These are phyloP conservation scores for Friedmanniomyces endolithicus DNA, from an alignment of 495 filamentous ascomycete genomes.

Conservation along the genomic window DNA sequence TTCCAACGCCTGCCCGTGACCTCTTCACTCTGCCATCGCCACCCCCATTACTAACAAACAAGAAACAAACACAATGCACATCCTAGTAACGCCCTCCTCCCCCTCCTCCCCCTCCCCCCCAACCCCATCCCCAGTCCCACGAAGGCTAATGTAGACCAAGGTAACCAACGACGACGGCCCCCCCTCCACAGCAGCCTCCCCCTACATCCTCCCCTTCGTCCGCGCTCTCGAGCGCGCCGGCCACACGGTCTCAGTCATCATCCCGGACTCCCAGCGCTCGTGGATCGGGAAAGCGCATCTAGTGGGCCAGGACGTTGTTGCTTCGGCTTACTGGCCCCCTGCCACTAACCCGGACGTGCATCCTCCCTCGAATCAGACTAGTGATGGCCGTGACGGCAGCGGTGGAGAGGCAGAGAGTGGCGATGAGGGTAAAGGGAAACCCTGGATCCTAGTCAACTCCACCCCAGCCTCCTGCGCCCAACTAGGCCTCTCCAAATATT, in stretches of 20 bases:
- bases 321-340: slow-evolving; percentile 70
- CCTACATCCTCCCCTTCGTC: slow-evolving; percentile 82
- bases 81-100: slow-evolving; percentile 14
- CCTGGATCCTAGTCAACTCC: slow-evolving; percentile 86
- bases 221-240: slow-evolving; percentile 61
- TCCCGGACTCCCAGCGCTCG: slow-evolving; percentile 82
- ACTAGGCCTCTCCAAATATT: slow-evolving; percentile 79
- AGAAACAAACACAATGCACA: slow-evolving; percentile 4
- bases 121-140: not conserved
- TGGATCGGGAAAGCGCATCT: slow-evolving; percentile 99
- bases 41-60: not conserved
- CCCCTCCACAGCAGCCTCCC: slow-evolving; percentile 77
- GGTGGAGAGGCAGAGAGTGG: not conserved
- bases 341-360: slow-evolving; percentile 43
- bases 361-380: slow-evolving; percentile 1
- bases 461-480: slow-evolving; percentile 82
- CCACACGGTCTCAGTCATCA: slow-evolving; percentile 74
- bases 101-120: too few relatives aligned
- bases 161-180: slow-evolving; percentile 92
- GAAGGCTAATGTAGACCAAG: slow-evolving; percentile 28
- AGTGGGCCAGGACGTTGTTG: slow-evolving; percentile 70
- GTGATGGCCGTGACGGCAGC: not conserved
- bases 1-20: too few relatives aligned
- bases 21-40: too few relatives aligned
- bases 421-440: slow-evolving; percentile 48